A percentile compares a stretch with the other conserved stretches of the same genome.
These are phyloP conservation scores for Alternaria sp. DNA, from an alignment of 2,329 filamentous ascomycete genomes.

Conservation along the genomic window DNA sequence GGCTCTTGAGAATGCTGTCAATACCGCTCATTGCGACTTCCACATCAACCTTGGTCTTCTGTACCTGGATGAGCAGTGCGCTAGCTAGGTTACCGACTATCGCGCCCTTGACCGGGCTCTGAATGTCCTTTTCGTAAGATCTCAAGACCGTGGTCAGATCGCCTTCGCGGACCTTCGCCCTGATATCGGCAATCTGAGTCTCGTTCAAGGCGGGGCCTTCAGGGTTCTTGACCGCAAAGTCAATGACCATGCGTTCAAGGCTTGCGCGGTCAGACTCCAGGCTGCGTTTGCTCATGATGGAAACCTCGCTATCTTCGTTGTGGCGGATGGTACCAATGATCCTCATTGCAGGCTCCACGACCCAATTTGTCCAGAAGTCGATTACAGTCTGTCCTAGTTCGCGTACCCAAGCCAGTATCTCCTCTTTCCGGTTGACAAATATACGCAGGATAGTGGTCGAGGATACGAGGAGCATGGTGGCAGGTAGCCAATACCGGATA, in stretches of 20 bases:
- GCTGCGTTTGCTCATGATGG: conserved; percentile 93
- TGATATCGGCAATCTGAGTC: conserved; percentile 74
- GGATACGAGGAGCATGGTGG: conserved; percentile 70
- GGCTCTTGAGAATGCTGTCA: conserved; percentile 90
- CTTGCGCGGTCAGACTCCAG: conserved; percentile 89
- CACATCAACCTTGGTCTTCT: conserved; percentile 98
- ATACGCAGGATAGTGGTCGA: conserved; percentile 86
- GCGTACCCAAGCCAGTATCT: conserved; percentile 79
- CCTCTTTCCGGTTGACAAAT: conserved; percentile 73
- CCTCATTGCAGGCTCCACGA: conserved; percentile 82
- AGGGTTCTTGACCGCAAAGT: conserved; percentile 87
- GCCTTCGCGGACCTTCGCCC: conserved; percentile 82
- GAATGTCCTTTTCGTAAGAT: conserved; percentile 89
- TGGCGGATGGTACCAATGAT: conserved; percentile 92
- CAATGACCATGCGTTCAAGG: conserved; percentile 96
- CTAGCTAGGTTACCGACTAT: conserved; percentile 86
- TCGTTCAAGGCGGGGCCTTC: conserved; percentile 68
- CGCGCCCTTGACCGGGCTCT: conserved; percentile 80
- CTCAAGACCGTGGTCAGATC: conserved; percentile 90
- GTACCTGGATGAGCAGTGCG: conserved; percentile 91
- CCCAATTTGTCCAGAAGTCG: conserved; percentile 97
- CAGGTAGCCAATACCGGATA: conserved; percentile 88
- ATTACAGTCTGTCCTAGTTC: conserved; percentile 79
- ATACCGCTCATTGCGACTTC: conserved; percentile 97
- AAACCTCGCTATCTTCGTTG: conserved; percentile 89